A percentile compares a stretch with the other conserved stretches of the same genome.
Conservation (phyloP, 352 stramenopile species). For the Globisporangium alternatum region DNA sequence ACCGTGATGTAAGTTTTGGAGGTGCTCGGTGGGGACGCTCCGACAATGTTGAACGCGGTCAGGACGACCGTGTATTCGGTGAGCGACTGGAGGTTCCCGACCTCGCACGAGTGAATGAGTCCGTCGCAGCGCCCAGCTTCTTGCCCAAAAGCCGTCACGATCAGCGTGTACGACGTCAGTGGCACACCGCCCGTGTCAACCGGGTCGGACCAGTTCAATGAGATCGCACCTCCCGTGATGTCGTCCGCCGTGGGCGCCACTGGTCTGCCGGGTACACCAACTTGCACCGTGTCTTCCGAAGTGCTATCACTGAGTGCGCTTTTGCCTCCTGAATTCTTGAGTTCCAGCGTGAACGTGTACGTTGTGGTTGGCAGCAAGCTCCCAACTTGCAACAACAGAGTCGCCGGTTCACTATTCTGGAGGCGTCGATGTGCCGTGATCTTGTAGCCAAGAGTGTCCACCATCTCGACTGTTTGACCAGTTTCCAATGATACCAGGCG, state of each 20-base stretch:
- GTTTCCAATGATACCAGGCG: conserved; percentile 2
- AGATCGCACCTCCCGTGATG: conserved; percentile 42
- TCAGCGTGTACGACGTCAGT: conserved; percentile 38
- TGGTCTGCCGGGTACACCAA: conserved; percentile 27
- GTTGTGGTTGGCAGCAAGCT: conserved; percentile 35
- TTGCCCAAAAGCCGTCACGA: conserved; percentile 15
- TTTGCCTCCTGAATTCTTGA: conserved; percentile 28
- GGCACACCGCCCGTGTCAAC: conserved; percentile 49
- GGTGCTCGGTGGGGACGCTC: conserved; percentile 26
- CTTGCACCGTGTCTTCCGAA: conserved; percentile 16
- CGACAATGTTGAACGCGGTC: conserved; percentile 34
- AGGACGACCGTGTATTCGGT: conserved; percentile 44
- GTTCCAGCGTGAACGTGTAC: conserved; percentile 44
- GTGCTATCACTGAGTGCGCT: conserved; percentile 22
- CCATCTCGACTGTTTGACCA: neutral
- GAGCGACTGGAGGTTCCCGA: conserved; percentile 36
- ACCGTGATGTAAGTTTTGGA: conserved; percentile 23
- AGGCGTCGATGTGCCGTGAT: neutral
- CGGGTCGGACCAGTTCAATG: conserved; percentile 38
- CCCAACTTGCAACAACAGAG: conserved; percentile 36
- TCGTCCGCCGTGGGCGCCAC: conserved; percentile 18
- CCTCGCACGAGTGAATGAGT: conserved; percentile 35
- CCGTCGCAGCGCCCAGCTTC: conserved; percentile 38
- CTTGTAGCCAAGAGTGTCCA: neutral
- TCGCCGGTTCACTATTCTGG: neutral